Conservation (phyloP, 192 early-diverging fungal species). For the Rhizophagus prolifer region DNA sequence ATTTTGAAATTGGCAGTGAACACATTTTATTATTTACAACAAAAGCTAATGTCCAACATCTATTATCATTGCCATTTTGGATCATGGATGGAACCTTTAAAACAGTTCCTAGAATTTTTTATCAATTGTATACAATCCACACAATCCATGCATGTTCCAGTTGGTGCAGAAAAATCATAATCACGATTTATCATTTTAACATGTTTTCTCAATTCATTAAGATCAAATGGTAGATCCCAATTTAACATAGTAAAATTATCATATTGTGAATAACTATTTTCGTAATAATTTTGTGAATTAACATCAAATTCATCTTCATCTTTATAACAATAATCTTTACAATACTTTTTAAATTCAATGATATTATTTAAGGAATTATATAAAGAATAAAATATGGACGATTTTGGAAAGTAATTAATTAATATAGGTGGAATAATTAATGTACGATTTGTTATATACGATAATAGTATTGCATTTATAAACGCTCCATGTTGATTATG, state of each 20-base stretch:
- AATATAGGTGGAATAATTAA: background rate
- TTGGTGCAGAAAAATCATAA: background rate
- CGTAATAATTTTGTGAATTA: no score
- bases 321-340: background rate
- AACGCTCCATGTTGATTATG: background rate
- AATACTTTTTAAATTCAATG: background rate
- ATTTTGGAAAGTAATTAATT: background rate
- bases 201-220: background rate
- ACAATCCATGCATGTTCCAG: no score
- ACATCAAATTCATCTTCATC: no score
- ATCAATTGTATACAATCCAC: no score
- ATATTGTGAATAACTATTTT: background rate
- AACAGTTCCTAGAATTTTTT: no score
- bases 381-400: background rate
- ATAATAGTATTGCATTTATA: background rate
- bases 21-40: no score
- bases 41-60: no score
- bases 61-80: no score
- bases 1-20: no score
- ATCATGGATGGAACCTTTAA: no score
- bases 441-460: background rate
- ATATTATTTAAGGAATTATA: background rate
- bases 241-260: background rate
- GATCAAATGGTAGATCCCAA: slow-evolving; percentile 10
- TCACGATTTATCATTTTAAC: background rate